Evolutionary conservation across 768 basidiomycete species (phyloP).

Genomic region (Fomitopsis serialis): DNA sequence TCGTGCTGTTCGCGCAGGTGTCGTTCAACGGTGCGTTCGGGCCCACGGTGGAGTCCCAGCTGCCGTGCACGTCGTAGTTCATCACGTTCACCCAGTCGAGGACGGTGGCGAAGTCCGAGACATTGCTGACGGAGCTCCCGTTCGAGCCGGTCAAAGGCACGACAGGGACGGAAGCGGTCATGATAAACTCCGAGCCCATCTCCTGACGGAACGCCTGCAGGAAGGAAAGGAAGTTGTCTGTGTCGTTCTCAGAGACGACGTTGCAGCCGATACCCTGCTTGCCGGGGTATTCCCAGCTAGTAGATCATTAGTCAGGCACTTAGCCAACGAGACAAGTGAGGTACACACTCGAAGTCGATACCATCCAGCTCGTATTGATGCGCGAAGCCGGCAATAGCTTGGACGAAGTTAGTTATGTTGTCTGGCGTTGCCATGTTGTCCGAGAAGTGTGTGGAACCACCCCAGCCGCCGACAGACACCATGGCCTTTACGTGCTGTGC

Average conservation of each 20-base stretch:
- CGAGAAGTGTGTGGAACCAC: slow-evolving; percentile 59
- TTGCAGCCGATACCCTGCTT: slow-evolving; percentile 69
- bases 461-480: slow-evolving; percentile 66
- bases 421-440: slow-evolving; percentile 41
- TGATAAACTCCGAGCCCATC: slow-evolving; percentile 49
- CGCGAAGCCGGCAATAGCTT: slow-evolving; percentile 45
- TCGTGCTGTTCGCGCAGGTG: slow-evolving; percentile 53
- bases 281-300: slow-evolving; percentile 87
- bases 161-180: slow-evolving; percentile 68
- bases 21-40: slow-evolving; percentile 84
- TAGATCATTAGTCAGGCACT: background rate
- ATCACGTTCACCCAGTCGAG: slow-evolving; percentile 75
- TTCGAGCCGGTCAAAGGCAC: slow-evolving; percentile 58
- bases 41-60: slow-evolving; percentile 51
- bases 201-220: slow-evolving; percentile 62
- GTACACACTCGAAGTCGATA: slow-evolving; percentile 61
- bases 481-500: slow-evolving; percentile 49
- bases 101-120: slow-evolving; percentile 57
- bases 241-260: slow-evolving; percentile 53
- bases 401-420: slow-evolving; percentile 56
- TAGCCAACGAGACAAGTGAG: background rate
- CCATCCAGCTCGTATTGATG: slow-evolving; percentile 49
- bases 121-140: slow-evolving; percentile 53
- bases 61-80: slow-evolving; percentile 66
- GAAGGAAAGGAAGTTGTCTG: slow-evolving; percentile 74